These are phyloP conservation scores for Boechera retrofracta DNA, from an alignment of 345 rosid genomes.

Conservation along the genomic window DNA sequence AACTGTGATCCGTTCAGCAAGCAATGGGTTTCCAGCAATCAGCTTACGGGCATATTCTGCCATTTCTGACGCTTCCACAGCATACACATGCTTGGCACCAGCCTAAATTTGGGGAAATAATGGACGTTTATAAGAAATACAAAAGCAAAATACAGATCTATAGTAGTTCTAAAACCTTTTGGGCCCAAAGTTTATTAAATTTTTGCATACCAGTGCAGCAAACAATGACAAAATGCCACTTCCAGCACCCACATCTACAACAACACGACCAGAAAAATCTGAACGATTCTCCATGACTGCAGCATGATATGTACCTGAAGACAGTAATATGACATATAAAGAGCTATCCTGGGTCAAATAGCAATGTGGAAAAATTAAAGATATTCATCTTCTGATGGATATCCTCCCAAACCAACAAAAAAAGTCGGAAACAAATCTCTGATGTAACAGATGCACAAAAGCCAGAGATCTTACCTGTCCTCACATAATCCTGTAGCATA, in stretches of 20 bases:
- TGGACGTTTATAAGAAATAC: constrained; percentile 7
- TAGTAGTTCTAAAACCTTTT: background rate
- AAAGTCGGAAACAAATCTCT: background rate
- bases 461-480: constrained; percentile 70
- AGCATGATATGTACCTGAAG: constrained; percentile 90
- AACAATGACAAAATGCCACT: constrained; percentile 94
- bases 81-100: constrained; percentile 98
- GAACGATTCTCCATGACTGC: constrained; percentile 90
- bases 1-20: constrained; percentile 86
- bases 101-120: constrained; percentile 57
- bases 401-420: constrained; percentile 2
- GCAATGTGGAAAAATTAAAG: background rate
- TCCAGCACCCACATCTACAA: constrained; percentile 98
- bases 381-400: background rate
- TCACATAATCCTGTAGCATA: constrained; percentile 95
- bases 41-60: constrained; percentile 92
- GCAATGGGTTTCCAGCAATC: constrained; percentile 82
- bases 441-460: constrained; percentile 21
- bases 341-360: background rate
- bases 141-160: background rate
- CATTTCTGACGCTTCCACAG: constrained; percentile 98
- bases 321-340: constrained; percentile 19
- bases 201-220: constrained; percentile 80
- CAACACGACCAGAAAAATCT: constrained; percentile 83
- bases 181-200: background rate